Conservation (phyloP, 495 filamentous ascomycete species). For the Xylaria bambusicola region DNA sequence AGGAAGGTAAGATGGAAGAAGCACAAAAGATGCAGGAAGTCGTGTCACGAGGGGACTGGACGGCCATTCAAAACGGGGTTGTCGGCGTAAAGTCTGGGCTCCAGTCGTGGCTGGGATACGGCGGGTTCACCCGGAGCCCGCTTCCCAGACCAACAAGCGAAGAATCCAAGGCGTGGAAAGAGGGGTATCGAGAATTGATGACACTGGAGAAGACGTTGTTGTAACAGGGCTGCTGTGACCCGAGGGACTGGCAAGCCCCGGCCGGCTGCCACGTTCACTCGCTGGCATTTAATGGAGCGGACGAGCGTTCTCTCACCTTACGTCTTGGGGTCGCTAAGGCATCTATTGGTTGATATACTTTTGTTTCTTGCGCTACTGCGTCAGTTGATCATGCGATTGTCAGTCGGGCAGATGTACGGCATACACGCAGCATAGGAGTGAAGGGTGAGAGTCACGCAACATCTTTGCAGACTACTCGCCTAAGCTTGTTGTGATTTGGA, state of each 20-base stretch:
- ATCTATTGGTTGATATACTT: not conserved
- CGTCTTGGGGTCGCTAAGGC: not conserved
- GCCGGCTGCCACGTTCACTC: constrained; percentile 14
- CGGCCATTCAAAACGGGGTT: constrained; percentile 77
- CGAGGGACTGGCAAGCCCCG: constrained; percentile 5
- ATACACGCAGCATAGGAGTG: not conserved
- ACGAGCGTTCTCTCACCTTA: not conserved
- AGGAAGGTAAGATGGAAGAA: constrained; percentile 66
- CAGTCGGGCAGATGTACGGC: not conserved
- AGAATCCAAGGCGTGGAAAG: constrained; percentile 61
- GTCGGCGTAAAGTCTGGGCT: constrained; percentile 81
- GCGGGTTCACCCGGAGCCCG: constrained; percentile 64
- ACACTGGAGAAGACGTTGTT: constrained; percentile 54
- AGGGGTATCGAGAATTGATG: constrained; percentile 72
- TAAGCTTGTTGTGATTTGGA: not conserved
- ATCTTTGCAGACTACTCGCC: not conserved
- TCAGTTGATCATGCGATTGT: constrained; percentile 7
- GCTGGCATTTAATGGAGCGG: not conserved
- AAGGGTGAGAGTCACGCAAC: not conserved
- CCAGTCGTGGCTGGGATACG: constrained; percentile 74
- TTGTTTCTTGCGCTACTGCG: not conserved
- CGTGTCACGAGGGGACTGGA: constrained; percentile 76
- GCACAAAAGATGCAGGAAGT: constrained; percentile 69
- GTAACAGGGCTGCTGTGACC: constrained; percentile 16
- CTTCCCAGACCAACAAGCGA: constrained; percentile 56